Percentiles rank a stretch among this genome's conserved stretches.
phyloP scores from a whole-genome alignment of 495 filamentous ascomycete species.

The Aspergillus biplanus region DNA sequence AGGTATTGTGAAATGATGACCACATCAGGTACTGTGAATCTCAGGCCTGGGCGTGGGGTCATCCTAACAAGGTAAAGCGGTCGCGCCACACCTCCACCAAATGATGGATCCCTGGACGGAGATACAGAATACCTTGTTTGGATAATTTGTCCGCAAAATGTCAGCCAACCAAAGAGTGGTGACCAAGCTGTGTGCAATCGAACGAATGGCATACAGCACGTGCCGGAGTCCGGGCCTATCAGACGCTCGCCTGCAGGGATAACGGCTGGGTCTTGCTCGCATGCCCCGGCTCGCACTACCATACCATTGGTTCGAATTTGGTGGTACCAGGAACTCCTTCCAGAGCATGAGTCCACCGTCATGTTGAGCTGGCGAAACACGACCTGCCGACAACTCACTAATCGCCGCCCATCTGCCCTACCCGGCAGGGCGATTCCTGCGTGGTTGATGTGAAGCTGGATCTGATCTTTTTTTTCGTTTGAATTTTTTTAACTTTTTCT shows the following conservation, averaged over 20 bases:
- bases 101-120: neutral
- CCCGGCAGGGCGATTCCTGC: neutral
- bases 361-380: neutral
- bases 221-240: conserved; percentile 21
- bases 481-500: neutral
- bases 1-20: conserved; percentile 9
- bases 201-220: conserved; percentile 21
- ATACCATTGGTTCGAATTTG: conserved; percentile 5
- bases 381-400: neutral
- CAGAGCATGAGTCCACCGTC: neutral
- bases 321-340: neutral
- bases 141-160: conserved; percentile 13
- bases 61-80: neutral
- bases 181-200: conserved; percentile 12
- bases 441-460: neutral
- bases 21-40: neutral
- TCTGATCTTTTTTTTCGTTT: neutral
- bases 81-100: neutral
- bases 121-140: neutral
- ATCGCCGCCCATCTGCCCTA: neutral
- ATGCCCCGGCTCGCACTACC: neutral
- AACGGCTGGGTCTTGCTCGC: neutral
- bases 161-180: conserved; percentile 8
- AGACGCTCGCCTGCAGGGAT: conserved; percentile 1
- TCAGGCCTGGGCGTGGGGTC: too few relatives aligned